Conservation (phyloP, 2,329 filamentous ascomycete species). For the Talaromyces sp. region DNA sequence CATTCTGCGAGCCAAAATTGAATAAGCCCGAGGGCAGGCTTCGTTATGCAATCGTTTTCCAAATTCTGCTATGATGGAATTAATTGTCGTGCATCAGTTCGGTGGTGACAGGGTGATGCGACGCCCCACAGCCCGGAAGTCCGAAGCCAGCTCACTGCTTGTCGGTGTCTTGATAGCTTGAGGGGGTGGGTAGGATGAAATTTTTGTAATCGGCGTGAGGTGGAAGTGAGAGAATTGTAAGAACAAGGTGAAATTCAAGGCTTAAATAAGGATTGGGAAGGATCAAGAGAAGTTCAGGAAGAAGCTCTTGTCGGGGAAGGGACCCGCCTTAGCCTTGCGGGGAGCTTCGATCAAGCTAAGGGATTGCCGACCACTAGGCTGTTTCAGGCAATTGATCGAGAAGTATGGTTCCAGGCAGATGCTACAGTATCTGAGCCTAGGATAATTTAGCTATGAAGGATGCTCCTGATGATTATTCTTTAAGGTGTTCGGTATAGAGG, state of each 20-base stretch:
- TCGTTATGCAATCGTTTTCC: neutral
- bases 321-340: constrained; percentile 12
- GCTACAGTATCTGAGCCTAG: neutral
- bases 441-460: neutral
- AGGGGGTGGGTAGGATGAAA: too few relatives aligned
- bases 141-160: neutral
- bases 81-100: neutral
- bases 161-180: too few relatives aligned
- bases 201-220: neutral
- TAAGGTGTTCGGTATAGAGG: neutral
- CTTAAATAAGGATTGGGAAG: too few relatives aligned
- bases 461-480: neutral
- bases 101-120: neutral
- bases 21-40: neutral
- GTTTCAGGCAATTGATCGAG: neutral
- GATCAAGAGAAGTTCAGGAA: neutral
- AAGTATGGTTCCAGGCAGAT: neutral
- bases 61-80: neutral
- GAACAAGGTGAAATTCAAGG: neutral
- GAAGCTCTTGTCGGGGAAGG: constrained; percentile 2
- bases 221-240: neutral
- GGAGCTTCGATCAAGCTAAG: neutral
- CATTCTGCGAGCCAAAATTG: neutral
- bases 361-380: neutral
- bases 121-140: neutral